Percentiles rank a stretch among this genome's conserved stretches.
Evolutionary conservation across 768 basidiomycete species (phyloP).

Genomic region (Pilatotrama ljubarskyi): DNA sequence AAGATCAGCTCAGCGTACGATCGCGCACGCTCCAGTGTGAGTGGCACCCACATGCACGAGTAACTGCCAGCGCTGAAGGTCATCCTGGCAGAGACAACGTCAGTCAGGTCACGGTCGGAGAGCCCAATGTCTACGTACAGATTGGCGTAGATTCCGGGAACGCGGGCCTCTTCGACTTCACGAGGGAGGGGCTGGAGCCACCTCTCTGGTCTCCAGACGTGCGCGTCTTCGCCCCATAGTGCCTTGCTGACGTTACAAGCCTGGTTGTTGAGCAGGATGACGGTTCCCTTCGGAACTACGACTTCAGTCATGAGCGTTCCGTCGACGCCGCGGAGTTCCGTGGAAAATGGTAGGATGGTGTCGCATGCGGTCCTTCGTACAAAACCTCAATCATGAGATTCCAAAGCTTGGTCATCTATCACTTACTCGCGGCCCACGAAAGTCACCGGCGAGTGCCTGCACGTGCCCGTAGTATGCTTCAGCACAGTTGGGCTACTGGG

Average conservation of each 20-base stretch:
- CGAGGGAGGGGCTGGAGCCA: conserved; percentile 18
- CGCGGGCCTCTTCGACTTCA: conserved; percentile 8
- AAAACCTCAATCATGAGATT: not conserved
- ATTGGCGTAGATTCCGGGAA: conserved; percentile 21
- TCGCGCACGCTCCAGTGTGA: not conserved
- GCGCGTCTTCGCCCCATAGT: conserved; percentile 45
- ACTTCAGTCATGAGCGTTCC: conserved; percentile 41
- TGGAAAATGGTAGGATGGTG: conserved; percentile 40
- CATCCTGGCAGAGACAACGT: conserved; percentile 7
- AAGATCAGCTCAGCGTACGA: not conserved
- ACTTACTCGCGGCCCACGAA: not conserved
- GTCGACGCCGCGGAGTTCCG: conserved; percentile 38
- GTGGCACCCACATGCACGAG: conserved; percentile 19
- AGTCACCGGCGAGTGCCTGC: conserved; percentile 19
- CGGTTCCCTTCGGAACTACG: conserved; percentile 36
- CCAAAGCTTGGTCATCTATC: no score
- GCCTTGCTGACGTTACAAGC: conserved; percentile 4
- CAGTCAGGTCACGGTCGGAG: no score
- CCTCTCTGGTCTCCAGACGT: conserved; percentile 22
- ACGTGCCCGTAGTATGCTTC: not conserved
- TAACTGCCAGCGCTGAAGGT: conserved; percentile 21
- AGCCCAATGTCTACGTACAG: conserved; percentile 2
- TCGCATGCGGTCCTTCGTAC: conserved; percentile 36
- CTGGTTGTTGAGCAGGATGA: not conserved
- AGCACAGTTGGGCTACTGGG: conserved; percentile 26